Evolutionary conservation across 192 early-diverging fungal species (phyloP).

Genomic region (Backusella macrospora): DNA sequence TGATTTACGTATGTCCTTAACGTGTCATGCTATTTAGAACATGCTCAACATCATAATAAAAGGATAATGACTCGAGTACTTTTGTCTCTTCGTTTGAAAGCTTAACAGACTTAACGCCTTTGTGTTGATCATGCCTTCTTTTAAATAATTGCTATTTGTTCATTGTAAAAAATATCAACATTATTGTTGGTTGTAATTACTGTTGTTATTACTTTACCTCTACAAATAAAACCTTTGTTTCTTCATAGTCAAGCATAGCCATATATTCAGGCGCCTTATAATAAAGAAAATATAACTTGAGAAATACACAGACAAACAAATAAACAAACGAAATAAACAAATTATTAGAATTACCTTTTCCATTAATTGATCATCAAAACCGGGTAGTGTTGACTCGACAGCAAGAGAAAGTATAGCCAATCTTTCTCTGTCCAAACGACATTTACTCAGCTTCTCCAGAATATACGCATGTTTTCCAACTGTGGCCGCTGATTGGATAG

Average conservation of each 20-base stretch:
- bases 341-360: slow-evolving; percentile 25
- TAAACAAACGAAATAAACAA: slow-evolving; percentile 24
- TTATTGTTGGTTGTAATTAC: neutral
- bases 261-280: slow-evolving; percentile 39
- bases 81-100: neutral
- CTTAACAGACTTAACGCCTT: neutral
- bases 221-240: slow-evolving; percentile 38
- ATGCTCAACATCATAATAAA: neutral
- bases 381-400: neutral
- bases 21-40: neutral
- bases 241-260: slow-evolving; percentile 47
- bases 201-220: slow-evolving; percentile 28
- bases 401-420: neutral
- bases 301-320: slow-evolving; percentile 13
- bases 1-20: neutral
- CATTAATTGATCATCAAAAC: neutral
- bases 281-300: neutral
- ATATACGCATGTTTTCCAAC: slow-evolving; percentile 19
- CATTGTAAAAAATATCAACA: neutral
- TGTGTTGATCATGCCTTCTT: slow-evolving; percentile 6
- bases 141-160: neutral
- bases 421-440: slow-evolving; percentile 42
- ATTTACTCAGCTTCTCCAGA: slow-evolving; percentile 9
- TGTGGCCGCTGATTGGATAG: neutral
- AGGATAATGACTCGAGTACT: neutral